phyloP scores from a whole-genome alignment of 148 eudicot genomes.

The Bassia scoparia region DNA sequence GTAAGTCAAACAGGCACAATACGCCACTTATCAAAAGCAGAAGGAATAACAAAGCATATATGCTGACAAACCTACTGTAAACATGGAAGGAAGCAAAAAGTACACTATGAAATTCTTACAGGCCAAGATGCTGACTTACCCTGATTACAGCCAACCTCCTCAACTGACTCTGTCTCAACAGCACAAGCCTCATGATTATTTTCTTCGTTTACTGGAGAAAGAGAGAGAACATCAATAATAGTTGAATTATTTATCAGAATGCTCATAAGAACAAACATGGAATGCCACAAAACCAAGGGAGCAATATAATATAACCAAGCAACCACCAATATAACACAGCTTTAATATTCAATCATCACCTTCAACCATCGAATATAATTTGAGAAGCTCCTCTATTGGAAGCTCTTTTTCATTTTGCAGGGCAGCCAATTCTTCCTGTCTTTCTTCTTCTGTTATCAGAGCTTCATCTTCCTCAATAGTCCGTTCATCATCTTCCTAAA shows the following conservation, averaged over 20 bases:
- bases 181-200: too few species aligned
- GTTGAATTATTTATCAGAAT: not conserved
- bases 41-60: too few species aligned
- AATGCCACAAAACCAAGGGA: not conserved
- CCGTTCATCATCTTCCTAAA: slow-evolving; percentile 94
- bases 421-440: slow-evolving; percentile 81
- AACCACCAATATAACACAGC: slow-evolving; percentile 2
- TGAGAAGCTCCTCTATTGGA: slow-evolving; percentile 84
- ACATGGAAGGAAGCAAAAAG: too few species aligned
- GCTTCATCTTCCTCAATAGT: slow-evolving; percentile 98
- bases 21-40: slow-evolving; percentile 48
- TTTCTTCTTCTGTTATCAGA: slow-evolving; percentile 75
- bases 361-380: slow-evolving; percentile 51
- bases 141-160: too few species aligned
- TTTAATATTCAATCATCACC: slow-evolving; percentile 33
- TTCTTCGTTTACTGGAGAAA: too few species aligned
- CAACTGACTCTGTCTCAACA: too few species aligned
- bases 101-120: too few species aligned
- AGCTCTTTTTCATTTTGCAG: slow-evolving; percentile 75
- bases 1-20: slow-evolving; percentile 17
- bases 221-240: not conserved
- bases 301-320: not conserved
- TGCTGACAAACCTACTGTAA: too few species aligned
- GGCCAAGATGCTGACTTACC: too few species aligned
- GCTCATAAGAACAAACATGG: not conserved